A percentile compares a stretch with the other conserved stretches of the same genome.
Evolutionary conservation across 2,329 filamentous ascomycete species (phyloP).

Genomic region (Fusarium paranaense): DNA sequence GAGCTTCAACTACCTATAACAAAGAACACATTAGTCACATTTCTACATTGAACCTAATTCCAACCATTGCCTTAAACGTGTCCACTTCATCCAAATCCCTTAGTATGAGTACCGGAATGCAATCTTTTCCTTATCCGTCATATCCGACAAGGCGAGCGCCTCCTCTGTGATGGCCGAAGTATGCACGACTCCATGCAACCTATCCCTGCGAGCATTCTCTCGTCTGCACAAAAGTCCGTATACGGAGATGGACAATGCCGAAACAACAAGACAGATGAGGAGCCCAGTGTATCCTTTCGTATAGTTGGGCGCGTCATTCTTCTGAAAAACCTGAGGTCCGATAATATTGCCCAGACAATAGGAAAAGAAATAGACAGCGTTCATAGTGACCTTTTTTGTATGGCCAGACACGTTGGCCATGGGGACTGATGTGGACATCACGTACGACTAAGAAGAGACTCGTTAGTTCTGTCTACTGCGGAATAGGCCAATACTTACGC

Average conservation of each 20-base stretch:
- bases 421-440: neutral
- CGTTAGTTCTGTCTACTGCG: neutral
- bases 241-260: neutral
- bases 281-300: neutral
- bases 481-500: neutral
- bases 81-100: neutral
- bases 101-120: neutral
- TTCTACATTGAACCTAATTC: no score
- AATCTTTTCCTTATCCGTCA: neutral
- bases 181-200: neutral
- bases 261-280: neutral
- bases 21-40: no score
- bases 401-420: neutral
- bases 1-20: no score
- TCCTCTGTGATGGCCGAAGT: neutral
- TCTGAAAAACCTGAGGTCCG: neutral
- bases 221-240: neutral
- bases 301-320: neutral
- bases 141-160: neutral
- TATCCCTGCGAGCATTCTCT: neutral
- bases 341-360: neutral
- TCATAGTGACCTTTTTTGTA: neutral
- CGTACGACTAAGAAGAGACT: neutral
- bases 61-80: no score
- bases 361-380: neutral